Evolutionary conservation across 495 filamentous ascomycete species (phyloP).

Genomic region (Aspergillus sclerotiicarbonarius): DNA sequence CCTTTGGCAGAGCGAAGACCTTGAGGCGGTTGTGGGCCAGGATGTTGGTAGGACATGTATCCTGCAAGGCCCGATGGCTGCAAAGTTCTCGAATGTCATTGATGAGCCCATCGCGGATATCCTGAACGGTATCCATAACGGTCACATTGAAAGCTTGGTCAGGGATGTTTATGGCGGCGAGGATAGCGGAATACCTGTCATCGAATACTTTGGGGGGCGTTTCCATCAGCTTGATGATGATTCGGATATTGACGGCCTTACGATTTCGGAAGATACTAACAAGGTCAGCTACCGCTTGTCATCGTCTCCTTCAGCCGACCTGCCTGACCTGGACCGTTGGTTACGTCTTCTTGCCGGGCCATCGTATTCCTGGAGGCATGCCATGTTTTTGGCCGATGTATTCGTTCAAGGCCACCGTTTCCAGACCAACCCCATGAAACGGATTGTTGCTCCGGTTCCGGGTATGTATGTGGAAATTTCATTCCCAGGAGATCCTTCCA

Average conservation of each 20-base stretch:
- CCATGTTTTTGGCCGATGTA: constrained; percentile 94
- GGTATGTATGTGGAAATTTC: constrained; percentile 86
- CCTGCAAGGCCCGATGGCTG: constrained; percentile 91
- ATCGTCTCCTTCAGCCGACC: constrained; percentile 59
- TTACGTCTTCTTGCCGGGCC: constrained; percentile 83
- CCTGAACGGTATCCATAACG: constrained; percentile 81
- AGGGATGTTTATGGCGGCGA: constrained; percentile 77
- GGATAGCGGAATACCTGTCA: constrained; percentile 69
- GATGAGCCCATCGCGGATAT: constrained; percentile 95
- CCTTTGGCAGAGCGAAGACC: constrained; percentile 98
- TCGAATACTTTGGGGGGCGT: constrained; percentile 94
- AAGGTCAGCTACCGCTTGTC: constrained; percentile 81
- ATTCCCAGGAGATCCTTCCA: constrained; percentile 72
- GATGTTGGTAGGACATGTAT: constrained; percentile 95
- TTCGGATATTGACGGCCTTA: constrained; percentile 77
- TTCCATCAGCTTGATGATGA: constrained; percentile 54
- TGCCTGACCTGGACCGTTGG: constrained; percentile 83
- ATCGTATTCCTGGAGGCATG: constrained; percentile 84
- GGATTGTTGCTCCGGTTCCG: constrained; percentile 78
- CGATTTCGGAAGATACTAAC: constrained; percentile 65
- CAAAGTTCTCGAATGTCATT: constrained; percentile 79
- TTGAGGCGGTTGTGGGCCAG: constrained; percentile 91
- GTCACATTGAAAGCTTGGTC: constrained; percentile 76
- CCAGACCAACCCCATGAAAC: constrained; percentile 91
- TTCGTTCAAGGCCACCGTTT: constrained; percentile 95